phyloP scores from a whole-genome alignment of 768 basidiomycete genomes.

The Paxillus rubicundulus region DNA sequence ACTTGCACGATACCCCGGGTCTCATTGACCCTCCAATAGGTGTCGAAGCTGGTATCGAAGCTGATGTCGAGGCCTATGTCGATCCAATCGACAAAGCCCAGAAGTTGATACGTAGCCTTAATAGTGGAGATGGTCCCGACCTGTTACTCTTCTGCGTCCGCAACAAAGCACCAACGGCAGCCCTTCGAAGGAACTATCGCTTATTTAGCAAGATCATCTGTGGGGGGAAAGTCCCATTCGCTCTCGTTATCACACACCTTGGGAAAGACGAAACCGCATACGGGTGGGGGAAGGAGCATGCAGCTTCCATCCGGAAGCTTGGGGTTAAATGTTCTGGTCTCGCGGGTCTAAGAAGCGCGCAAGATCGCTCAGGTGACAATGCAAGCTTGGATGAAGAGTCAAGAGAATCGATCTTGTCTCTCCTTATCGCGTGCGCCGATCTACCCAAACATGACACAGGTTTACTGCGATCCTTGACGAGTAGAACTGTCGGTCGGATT shows the following conservation, averaged over 20 bases:
- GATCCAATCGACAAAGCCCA: conserved; percentile 24
- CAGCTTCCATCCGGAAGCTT: conserved; percentile 7
- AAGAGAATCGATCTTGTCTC: conserved; percentile 21
- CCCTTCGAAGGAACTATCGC: conserved; percentile 26
- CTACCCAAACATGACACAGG: conserved; percentile 7
- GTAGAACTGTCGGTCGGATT: conserved; percentile 3
- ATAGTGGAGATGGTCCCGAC: conserved; percentile 24
- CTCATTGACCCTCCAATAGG: conserved; percentile 28
- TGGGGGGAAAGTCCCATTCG: conserved; percentile 24
- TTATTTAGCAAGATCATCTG: conserved; percentile 29
- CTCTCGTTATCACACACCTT: conserved; percentile 32
- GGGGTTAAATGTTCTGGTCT: conserved; percentile 23
- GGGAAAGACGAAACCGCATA: conserved; percentile 23
- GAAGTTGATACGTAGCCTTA: conserved; percentile 32
- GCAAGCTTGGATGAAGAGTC: conserved; percentile 25
- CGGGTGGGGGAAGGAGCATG: conserved; percentile 36
- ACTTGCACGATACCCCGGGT: conserved; percentile 34
- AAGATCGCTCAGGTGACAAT: conserved; percentile 15
- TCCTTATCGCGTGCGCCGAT: conserved; percentile 13
- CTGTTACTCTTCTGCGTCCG: conserved; percentile 33
- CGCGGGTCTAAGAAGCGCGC: conserved; percentile 34
- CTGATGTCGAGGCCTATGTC: conserved; percentile 15
- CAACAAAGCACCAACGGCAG: conserved; percentile 22
- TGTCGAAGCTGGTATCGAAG: conserved; percentile 8
- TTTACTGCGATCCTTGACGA: conserved; percentile 10